These are phyloP conservation scores for Aspergillus carbonarius DNA, from an alignment of 2,329 filamentous ascomycete species.

Conservation along the genomic window DNA sequence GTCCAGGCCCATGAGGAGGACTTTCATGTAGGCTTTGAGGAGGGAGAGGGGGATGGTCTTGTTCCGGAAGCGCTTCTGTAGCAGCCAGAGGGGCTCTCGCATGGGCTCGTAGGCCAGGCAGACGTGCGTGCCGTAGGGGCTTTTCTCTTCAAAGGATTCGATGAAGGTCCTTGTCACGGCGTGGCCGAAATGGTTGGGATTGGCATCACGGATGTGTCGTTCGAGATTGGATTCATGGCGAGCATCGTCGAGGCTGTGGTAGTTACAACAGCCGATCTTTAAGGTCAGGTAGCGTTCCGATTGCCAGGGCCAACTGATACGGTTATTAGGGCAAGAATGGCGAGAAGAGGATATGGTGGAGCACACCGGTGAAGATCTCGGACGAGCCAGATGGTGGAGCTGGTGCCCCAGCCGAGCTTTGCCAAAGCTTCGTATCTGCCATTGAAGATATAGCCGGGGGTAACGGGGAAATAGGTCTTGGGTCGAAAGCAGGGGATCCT, in stretches of 20 bases:
- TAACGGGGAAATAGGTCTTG: background rate
- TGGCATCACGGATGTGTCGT: background rate
- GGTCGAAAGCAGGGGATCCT: background rate
- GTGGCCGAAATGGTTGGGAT: background rate
- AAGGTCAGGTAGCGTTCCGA: background rate
- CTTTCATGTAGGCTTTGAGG: constrained; percentile 31
- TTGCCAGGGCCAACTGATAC: background rate
- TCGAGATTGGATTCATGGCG: background rate
- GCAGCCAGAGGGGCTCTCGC: constrained; percentile 33
- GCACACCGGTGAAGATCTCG: background rate
- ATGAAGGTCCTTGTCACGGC: background rate
- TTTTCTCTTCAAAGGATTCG: background rate
- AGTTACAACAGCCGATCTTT: background rate
- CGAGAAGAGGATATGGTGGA: background rate
- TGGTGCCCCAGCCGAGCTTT: background rate
- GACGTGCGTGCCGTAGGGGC: constrained; percentile 18
- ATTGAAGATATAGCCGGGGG: background rate
- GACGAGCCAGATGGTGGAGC: background rate
- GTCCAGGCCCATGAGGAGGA: constrained; percentile 40
- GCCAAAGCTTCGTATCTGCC: background rate
- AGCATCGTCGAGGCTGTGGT: background rate
- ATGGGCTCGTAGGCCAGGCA: constrained; percentile 37
- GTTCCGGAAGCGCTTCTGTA: constrained; percentile 25
- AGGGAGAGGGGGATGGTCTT: constrained; percentile 25
- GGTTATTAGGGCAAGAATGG: background rate